Evolutionary conservation across 2,329 filamentous ascomycete genomes (phyloP).

Genomic region (Colletotrichum sidae): DNA sequence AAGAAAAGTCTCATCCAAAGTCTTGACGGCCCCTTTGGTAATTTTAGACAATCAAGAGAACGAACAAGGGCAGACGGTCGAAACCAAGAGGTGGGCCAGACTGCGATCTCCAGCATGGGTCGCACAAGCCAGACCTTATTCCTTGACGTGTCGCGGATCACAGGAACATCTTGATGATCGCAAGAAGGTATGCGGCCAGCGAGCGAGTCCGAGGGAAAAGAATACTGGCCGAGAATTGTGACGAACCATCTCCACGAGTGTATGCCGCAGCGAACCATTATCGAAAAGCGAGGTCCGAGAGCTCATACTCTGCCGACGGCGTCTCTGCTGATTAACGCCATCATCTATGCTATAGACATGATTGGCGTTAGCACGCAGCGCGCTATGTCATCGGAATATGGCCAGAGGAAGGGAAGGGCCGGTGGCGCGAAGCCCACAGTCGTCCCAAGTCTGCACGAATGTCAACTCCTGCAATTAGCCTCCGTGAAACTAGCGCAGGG

Average conservation of each 20-base stretch:
- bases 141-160: conserved; percentile 28
- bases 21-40: conserved; percentile 17
- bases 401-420: conserved; percentile 4
- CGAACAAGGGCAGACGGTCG: conserved; percentile 21
- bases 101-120: conserved; percentile 34
- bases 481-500: conserved; percentile 29
- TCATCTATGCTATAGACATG: conserved; percentile 6
- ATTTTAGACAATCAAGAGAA: conserved; percentile 29
- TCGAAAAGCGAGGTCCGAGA: neutral
- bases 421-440: conserved; percentile 17
- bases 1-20: conserved; percentile 31
- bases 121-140: conserved; percentile 38
- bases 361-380: neutral
- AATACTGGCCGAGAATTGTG: conserved; percentile 7
- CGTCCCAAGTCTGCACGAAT: conserved; percentile 33
- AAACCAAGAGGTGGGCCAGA: conserved; percentile 13
- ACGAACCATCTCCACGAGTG: conserved; percentile 2
- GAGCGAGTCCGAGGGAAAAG: neutral
- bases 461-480: conserved; percentile 34
- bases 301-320: neutral
- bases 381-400: conserved; percentile 9
- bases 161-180: conserved; percentile 11
- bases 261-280: conserved; percentile 8
- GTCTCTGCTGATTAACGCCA: neutral
- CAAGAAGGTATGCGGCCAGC: neutral